Evolutionary conservation across 257 asterid species (phyloP), one percentile per base, ranked within the genome.

Genomic region (Craterostigma plantagineum): DNA sequence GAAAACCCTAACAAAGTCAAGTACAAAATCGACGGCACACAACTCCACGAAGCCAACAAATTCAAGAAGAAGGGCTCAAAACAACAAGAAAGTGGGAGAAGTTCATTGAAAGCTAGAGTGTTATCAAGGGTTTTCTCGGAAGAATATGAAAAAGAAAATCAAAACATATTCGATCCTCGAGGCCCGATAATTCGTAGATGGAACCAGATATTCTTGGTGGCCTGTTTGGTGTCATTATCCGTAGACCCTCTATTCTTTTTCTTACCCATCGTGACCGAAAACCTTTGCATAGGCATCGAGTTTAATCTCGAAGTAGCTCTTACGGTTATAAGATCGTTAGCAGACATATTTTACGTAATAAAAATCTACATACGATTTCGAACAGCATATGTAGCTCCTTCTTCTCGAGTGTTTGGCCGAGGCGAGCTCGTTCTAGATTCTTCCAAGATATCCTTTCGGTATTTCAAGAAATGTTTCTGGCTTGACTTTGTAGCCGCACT

Each of bases 371-470:
- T 76, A 11, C 77, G 73, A 35, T 87, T 79, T 48, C 77, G 63
- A 30, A 76, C 92, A 7, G 95, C 98, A 13, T 82, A 76, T 18
- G 90, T 87, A 7, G 98, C 95, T 30, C 98, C 98, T 53, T 87
- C 98, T 55, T 87, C 98, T 57, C 98, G 93, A 1, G 92, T 87
- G 15, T 82, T 87, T 65, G 98, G 98, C 55, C 64, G 95, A 65
- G 98, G 98, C 17, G 98, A 87, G 71, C 95, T 87, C 13, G 95
- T 87, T 7, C 68, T 87, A 30, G 92, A 83, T 38, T 63, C 84
- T 34, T 68, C 75, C 7, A 77, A 74, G 54, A 87, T 79, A 35
- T 92, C 92, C 0, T 50, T 52, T 1, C 61, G 76, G 46, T 87
- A 83, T 55, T 56, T 79, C 43, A 35, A 59, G 14, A 72, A 51